phyloP scores from a whole-genome alignment of 257 asterid species.

The Verbena officinalis region DNA sequence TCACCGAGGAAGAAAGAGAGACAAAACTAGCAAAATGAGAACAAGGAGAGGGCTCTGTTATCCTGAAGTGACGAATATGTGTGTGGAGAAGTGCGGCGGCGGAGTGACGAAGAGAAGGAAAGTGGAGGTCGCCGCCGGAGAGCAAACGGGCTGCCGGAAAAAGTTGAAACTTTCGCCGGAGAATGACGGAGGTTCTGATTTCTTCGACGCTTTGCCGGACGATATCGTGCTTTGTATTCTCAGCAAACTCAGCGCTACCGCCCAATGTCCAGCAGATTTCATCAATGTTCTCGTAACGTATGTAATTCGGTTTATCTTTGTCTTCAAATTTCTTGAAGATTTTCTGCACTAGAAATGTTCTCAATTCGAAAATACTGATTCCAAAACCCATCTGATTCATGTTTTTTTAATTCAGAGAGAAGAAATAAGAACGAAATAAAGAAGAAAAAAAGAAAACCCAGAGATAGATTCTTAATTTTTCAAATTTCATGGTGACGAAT shows the following conservation, averaged over 20 bases:
- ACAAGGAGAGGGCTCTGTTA: conserved; percentile 59
- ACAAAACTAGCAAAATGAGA: conserved; percentile 39
- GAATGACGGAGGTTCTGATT: conserved; percentile 32
- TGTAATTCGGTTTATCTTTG: conserved; percentile 6
- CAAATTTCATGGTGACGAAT: too few species aligned
- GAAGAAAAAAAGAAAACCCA: too few species aligned
- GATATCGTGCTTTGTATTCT: conserved; percentile 67
- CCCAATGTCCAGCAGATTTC: conserved; percentile 68
- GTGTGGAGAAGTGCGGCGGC: conserved; percentile 15
- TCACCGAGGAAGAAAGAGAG: neutral
- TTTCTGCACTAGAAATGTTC: too few species aligned
- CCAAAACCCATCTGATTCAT: too few species aligned
- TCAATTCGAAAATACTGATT: too few species aligned
- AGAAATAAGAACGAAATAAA: too few species aligned
- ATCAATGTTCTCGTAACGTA: conserved; percentile 68
- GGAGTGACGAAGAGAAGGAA: conserved; percentile 30
- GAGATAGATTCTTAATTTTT: too few species aligned
- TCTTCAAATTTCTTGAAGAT: too few species aligned
- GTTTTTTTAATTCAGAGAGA: too few species aligned
- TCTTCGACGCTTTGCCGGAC: conserved; percentile 75
- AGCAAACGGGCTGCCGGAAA: conserved; percentile 35
- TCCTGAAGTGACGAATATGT: conserved; percentile 40
- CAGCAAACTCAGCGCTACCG: conserved; percentile 59
- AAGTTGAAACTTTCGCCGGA: conserved; percentile 37
- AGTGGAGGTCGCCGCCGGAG: conserved; percentile 31